These are phyloP conservation scores for Gossypium bickii DNA, from an alignment of 345 rosid species.

Conservation along the genomic window DNA sequence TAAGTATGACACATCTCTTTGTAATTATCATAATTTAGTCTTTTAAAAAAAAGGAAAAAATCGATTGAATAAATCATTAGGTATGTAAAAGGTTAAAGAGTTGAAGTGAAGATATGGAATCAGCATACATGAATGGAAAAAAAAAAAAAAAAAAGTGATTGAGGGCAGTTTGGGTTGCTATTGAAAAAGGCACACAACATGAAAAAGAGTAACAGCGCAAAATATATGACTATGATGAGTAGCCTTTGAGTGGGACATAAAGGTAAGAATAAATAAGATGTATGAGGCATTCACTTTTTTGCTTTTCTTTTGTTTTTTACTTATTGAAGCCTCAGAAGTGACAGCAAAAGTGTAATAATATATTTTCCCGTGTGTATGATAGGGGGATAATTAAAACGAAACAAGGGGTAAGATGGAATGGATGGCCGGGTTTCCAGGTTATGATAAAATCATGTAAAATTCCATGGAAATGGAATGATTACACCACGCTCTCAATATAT, in stretches of 20 bases:
- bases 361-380: not conserved
- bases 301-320: not conserved
- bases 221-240: not conserved
- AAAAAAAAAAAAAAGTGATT: not conserved
- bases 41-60: not conserved
- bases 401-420: constrained; percentile 11
- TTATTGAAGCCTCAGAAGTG: not conserved
- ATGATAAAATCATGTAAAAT: constrained; percentile 10
- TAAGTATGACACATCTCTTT: not conserved
- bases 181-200: not conserved
- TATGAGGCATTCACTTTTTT: not conserved
- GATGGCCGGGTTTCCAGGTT: constrained; percentile 16
- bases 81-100: not conserved
- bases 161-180: not conserved
- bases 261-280: not conserved
- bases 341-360: not conserved
- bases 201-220: not conserved
- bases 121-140: not conserved
- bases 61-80: not conserved
- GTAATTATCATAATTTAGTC: not conserved
- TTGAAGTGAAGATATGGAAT: not conserved
- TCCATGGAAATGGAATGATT: constrained; percentile 25
- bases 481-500: constrained; percentile 13
- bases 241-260: constrained; percentile 9
- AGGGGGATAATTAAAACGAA: not conserved